Evolutionary conservation across 2,329 filamentous ascomycete genomes (phyloP).

Genomic region (Aureobasidium sp.): DNA sequence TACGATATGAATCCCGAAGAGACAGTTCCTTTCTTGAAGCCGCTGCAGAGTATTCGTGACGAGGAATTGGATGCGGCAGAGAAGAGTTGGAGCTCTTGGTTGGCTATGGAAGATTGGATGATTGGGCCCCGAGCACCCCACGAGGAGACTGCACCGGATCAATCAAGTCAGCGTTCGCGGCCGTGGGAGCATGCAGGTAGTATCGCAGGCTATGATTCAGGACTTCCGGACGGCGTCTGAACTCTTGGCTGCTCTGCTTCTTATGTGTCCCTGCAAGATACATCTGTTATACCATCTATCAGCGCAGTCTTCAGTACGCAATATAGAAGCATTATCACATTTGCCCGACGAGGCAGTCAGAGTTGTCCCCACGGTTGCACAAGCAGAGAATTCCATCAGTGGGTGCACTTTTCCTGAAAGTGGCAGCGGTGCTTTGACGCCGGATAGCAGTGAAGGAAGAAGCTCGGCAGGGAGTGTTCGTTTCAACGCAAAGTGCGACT

Average conservation of each 20-base stretch:
- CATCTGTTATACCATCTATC: not conserved
- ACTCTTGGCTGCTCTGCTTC: not conserved
- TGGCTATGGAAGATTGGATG: slow-evolving; percentile 99
- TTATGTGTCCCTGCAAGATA: not conserved
- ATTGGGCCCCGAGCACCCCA: slow-evolving; percentile 50
- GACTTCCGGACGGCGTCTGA: not conserved
- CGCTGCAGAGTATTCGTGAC: slow-evolving; percentile 67
- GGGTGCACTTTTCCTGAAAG: no score
- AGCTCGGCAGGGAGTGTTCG: no score
- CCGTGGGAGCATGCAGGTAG: not conserved
- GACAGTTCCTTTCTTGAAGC: slow-evolving; percentile 76
- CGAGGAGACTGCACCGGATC: not conserved
- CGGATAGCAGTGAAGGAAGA: no score
- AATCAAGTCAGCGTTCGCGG: not conserved
- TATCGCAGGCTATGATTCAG: not conserved
- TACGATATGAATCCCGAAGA: slow-evolving; percentile 76
- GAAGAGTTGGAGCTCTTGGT: slow-evolving; percentile 83
- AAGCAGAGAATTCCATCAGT: no score
- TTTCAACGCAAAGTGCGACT: no score
- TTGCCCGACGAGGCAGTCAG: no score
- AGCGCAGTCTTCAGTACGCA: not conserved
- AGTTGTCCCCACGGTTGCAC: no score
- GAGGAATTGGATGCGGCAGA: slow-evolving; percentile 78
- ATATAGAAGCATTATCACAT: no score
- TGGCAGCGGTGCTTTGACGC: no score